phyloP scores from a whole-genome alignment of 768 basidiomycete species.

The Fomitopsis serialis region DNA sequence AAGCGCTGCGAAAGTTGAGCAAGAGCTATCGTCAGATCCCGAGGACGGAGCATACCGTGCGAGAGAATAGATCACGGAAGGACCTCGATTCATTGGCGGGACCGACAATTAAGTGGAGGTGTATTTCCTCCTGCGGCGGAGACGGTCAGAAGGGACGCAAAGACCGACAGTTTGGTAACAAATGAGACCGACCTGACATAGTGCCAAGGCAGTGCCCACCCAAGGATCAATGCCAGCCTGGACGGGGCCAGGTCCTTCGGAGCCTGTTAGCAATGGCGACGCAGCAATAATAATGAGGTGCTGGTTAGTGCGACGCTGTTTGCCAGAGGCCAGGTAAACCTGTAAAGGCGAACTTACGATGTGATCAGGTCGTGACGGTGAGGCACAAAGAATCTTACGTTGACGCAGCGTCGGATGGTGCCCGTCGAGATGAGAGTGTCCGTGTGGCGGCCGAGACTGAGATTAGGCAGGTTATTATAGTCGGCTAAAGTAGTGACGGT shows the following conservation, averaged over 20 bases:
- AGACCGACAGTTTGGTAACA: slow-evolving; percentile 23
- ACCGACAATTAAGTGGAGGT: slow-evolving; percentile 53
- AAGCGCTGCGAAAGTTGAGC: slow-evolving; percentile 14
- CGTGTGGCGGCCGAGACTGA: slow-evolving; percentile 11
- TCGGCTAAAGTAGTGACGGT: slow-evolving; percentile 6
- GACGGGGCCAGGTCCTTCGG: background rate
- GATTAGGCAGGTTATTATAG: slow-evolving; percentile 12
- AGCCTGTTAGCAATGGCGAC: slow-evolving; percentile 5
- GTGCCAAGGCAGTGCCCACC: slow-evolving; percentile 14
- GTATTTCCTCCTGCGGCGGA: slow-evolving; percentile 42
- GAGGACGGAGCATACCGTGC: slow-evolving; percentile 9
- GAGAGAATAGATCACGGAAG: slow-evolving; percentile 42
- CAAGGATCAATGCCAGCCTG: slow-evolving; percentile 20
- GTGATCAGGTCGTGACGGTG: background rate
- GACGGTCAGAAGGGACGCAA: slow-evolving; percentile 32
- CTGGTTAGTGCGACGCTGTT: background rate
- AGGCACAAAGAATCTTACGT: slow-evolving; percentile 9
- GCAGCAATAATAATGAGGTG: slow-evolving; percentile 13
- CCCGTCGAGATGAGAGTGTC: slow-evolving; percentile 13
- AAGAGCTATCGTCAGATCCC: background rate
- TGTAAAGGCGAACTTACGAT: background rate
- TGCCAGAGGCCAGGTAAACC: background rate
- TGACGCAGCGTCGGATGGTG: slow-evolving; percentile 14
- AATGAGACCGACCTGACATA: slow-evolving; percentile 11
- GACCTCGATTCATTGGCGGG: slow-evolving; percentile 40